Conservation (phyloP, 75 land plant species). For the Pseudotsuga menziesii region DNA sequence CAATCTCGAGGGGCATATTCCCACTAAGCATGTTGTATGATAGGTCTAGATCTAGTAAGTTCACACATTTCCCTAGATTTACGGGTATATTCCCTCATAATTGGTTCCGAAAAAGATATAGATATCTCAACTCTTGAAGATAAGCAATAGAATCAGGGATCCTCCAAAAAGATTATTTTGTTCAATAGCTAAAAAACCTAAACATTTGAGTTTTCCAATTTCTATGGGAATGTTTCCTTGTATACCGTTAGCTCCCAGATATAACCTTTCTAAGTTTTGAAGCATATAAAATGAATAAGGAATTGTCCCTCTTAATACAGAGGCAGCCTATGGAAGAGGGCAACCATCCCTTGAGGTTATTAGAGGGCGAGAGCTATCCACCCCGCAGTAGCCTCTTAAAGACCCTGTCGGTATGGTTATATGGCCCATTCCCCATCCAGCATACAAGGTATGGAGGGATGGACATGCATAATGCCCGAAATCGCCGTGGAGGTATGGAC, state of each 20-base stretch:
- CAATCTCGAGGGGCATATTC: not conserved
- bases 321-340: too few relatives aligned
- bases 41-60: not conserved
- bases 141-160: not conserved
- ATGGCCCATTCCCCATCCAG: too few relatives aligned
- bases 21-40: not conserved
- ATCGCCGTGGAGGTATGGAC: too few relatives aligned
- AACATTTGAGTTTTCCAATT: slow-evolving; percentile 1
- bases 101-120: not conserved
- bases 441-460: too few relatives aligned
- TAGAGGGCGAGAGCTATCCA: too few relatives aligned
- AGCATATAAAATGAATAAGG: too few relatives aligned
- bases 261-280: slow-evolving; percentile 17
- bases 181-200: not conserved
- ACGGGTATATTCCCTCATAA: not conserved
- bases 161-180: not conserved
- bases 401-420: too few relatives aligned
- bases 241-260: slow-evolving; percentile 33
- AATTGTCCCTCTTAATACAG: too few relatives aligned
- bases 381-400: too few relatives aligned
- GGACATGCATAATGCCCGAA: too few relatives aligned
- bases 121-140: not conserved
- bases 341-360: too few relatives aligned
- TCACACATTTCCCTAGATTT: not conserved
- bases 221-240: slow-evolving; percentile 48